These are phyloP conservation scores for Ascochyta rabiei DNA, from an alignment of 2,329 filamentous ascomycete species.

Conservation along the genomic window DNA sequence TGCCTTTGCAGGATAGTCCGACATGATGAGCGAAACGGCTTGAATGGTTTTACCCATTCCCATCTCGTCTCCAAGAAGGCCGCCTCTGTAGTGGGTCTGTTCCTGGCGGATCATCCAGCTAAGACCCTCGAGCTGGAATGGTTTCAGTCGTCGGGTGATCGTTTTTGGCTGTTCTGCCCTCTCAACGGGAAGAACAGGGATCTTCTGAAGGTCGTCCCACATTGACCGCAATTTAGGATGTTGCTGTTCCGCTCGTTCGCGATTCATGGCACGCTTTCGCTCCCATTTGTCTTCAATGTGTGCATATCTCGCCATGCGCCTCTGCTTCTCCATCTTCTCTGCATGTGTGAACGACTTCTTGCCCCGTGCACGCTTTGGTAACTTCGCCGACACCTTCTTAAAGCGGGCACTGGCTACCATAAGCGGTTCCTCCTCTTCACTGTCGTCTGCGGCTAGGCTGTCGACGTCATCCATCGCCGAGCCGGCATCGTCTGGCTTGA, in stretches of 20 bases:
- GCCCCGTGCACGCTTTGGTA: constrained; percentile 18
- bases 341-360: constrained; percentile 37
- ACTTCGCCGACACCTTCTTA: constrained; percentile 20
- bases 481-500: constrained; percentile 32
- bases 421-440: constrained; percentile 36
- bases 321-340: constrained; percentile 28
- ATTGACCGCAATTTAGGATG: constrained; percentile 83
- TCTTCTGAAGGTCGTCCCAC: constrained; percentile 78
- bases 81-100: constrained; percentile 81
- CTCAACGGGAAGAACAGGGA: constrained; percentile 68
- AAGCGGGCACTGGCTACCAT: constrained; percentile 27
- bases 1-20: constrained; percentile 82
- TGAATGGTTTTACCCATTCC: constrained; percentile 99
- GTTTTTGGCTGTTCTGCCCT: constrained; percentile 73
- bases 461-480: constrained; percentile 26
- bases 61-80: constrained; percentile 96
- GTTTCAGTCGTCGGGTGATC: constrained; percentile 85
- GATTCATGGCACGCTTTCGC: constrained; percentile 58
- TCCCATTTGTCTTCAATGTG: constrained; percentile 49
- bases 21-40: constrained; percentile 97
- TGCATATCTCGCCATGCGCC: constrained; percentile 34
- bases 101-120: constrained; percentile 96
- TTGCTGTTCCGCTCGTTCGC: constrained; percentile 71
- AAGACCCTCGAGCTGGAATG: constrained; percentile 91
- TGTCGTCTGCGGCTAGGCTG: constrained; percentile 29